These are phyloP conservation scores for Tilletiopsis washingtonensis DNA, from an alignment of 1,284 basidiomycete genomes.

Conservation along the genomic window DNA sequence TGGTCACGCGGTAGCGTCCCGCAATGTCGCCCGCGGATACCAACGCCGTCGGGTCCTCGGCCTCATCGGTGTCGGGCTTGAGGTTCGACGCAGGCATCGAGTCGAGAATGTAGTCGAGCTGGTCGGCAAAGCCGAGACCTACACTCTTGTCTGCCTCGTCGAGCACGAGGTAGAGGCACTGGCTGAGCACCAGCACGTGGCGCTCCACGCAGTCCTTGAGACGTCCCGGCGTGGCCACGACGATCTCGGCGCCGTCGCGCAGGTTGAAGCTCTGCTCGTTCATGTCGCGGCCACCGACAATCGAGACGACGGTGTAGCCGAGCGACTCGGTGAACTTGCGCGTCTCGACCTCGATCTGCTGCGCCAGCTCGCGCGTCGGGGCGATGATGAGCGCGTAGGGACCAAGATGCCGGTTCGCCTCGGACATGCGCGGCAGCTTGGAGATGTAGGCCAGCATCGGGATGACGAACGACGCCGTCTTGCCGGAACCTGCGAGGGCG, in stretches of 20 bases:
- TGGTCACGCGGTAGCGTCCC: constrained; percentile 32
- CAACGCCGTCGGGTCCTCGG: constrained; percentile 38
- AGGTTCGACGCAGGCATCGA: constrained; percentile 76
- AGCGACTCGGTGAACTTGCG: constrained; percentile 80
- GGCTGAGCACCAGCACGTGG: constrained; percentile 84
- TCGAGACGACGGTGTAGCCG: constrained; percentile 87
- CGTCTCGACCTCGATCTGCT: constrained; percentile 90
- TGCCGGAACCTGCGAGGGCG: too few relatives aligned
- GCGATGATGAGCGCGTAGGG: constrained; percentile 90
- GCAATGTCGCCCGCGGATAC: constrained; percentile 23
- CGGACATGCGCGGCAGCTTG: constrained; percentile 70
- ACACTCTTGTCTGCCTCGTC: constrained; percentile 99
- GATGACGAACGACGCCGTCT: constrained; percentile 98
- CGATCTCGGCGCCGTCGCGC: constrained; percentile 90
- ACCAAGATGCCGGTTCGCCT: constrained; percentile 84
- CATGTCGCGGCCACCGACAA: constrained; percentile 85
- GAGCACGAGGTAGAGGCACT: constrained; percentile 97
- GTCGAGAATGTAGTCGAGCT: constrained; percentile 90
- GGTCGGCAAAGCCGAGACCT: constrained; percentile 88
- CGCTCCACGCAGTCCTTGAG: constrained; percentile 95
- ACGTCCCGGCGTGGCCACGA: constrained; percentile 96
- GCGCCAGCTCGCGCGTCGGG: constrained; percentile 92
- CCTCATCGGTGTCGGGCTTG: constrained; percentile 60
- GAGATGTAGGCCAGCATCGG: constrained; percentile 94
- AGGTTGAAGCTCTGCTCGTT: constrained; percentile 96